Evolutionary conservation across 1,284 basidiomycete species (phyloP).

Genomic region (Microbotryomycetes sp.): DNA sequence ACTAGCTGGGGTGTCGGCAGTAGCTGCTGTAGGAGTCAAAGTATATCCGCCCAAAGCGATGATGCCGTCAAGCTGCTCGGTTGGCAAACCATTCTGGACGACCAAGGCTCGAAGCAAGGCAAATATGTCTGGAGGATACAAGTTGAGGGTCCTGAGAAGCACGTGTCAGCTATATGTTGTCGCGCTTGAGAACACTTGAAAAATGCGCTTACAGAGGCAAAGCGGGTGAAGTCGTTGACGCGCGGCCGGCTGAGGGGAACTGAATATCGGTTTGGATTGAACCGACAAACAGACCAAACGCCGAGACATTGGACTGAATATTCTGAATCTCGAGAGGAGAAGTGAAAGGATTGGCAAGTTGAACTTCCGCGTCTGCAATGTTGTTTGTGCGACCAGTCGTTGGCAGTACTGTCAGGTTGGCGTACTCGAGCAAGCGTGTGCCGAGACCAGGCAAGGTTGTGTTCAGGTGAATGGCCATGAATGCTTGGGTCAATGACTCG

Average conservation of each 20-base stretch:
- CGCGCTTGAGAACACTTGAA: neutral
- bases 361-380: slow-evolving; percentile 49
- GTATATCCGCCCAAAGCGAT: slow-evolving; percentile 63
- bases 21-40: slow-evolving; percentile 49
- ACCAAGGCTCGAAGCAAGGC: slow-evolving; percentile 62
- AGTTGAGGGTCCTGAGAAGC: slow-evolving; percentile 52
- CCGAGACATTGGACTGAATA: slow-evolving; percentile 59
- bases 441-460: slow-evolving; percentile 59
- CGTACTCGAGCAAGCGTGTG: slow-evolving; percentile 54
- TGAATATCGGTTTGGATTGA: slow-evolving; percentile 55
- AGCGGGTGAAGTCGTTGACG: slow-evolving; percentile 55
- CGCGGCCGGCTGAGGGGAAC: slow-evolving; percentile 54
- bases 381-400: slow-evolving; percentile 61
- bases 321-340: slow-evolving; percentile 56
- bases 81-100: slow-evolving; percentile 57
- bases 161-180: neutral
- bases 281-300: slow-evolving; percentile 60
- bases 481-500: slow-evolving; percentile 56
- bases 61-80: slow-evolving; percentile 60
- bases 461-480: slow-evolving; percentile 56
- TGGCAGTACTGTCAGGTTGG: slow-evolving; percentile 55
- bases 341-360: slow-evolving; percentile 63
- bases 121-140: slow-evolving; percentile 64
- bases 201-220: slow-evolving; percentile 48
- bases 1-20: neutral